Base-by-base conservation (phyloP, 2,329 filamentous ascomycete genomes). In the Phaeomoniella chlamydospora region DNA sequence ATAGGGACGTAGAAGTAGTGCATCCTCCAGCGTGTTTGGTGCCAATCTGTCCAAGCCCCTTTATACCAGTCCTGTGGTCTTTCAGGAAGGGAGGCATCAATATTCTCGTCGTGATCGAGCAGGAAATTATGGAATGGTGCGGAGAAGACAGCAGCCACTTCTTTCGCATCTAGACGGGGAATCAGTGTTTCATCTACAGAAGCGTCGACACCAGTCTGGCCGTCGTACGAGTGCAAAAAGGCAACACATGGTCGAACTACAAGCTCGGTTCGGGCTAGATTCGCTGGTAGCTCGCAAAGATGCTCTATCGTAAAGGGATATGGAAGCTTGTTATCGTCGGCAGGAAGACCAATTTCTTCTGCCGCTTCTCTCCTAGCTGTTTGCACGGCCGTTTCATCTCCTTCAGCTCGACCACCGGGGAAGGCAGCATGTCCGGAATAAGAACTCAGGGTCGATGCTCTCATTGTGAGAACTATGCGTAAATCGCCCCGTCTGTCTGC, bases 1-100 rank as follows among this genome's bases (percentile, higher is more conserved):
- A 87, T 73, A 2, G 84, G 87, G 16, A 94, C 86, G 60, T 83
- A 81, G 60, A 94, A 96, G 58, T 88, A 87, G 58, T 94, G 88
- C 67, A 93, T 77, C 29, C 70, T 58, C 88, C 87, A 96, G n/a
- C 70, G 70, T 35, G 66, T 64, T 43, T 80, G 73, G 54, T 90
- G 76, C 77, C 79, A 94, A 43, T 75, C 65, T 36, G 77, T 73
- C 88, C 88, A 94, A 18, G 60, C 62, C 5, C 88, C 88, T 39
- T 79, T 69, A 62, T 96, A 94, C 87, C 87, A 96, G 38, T 74
- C 68, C 0, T 74, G 74, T 5, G 60, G 22, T 55, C 62, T 37
- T 56, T 71, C 43, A 58, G 58, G 44, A 34, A 54, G 56, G 12
- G 55, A 49, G 15, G 43, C 46, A 14, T 53, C 35, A 42, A 47